Base-by-base conservation (phyloP, 345 rosid genomes). In the Rhodomyrtus tomentosa region DNA sequence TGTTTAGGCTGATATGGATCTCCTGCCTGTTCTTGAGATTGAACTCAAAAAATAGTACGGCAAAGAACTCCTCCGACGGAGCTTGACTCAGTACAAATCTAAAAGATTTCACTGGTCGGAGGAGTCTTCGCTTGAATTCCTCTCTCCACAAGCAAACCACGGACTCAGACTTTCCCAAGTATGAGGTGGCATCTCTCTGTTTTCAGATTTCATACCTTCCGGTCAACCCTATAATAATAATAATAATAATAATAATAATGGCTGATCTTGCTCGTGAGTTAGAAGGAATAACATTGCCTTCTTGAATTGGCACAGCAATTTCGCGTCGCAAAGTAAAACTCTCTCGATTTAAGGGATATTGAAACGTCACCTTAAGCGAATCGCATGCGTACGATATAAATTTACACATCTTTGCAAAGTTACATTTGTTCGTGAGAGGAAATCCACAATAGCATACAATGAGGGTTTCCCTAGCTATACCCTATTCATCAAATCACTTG, bases 301-400 rank as follows among this genome's bases (percentile, higher is more conserved):
- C 24, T 1, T 36, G 45, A 18, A 32, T 20, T 2, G 45, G 76
- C 4, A 20, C 36, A 36, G 79, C 45, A 36, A 68, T 68, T 68
- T 36, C 6, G 12, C 76, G 21, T 0, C 45, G 1, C 12, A 3
- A 32, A 24, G 2, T 32, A 38, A 68, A 36, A 18, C 25, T 3
- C 79, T 32, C 7, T 9, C 12, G 3, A 18, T 32, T 36, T 32
- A 4, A 68, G 5, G 6, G 25, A 3, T 32, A 68, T 32, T 9
- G 24, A 22, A 9, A 3, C 8, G 56, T 8, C n/a, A 1, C 25
- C 25, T 8, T 21, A 11, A 32, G 13, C 24, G 8, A 0, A 68
- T 32, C 76, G 36, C 42, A 32, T 32, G 12, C 8, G 2, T 68
- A 8, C 25, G 0, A 68, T 36, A 18, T 36, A 20, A 68, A 68